These are phyloP conservation scores for Tulasnella sp. DNA, from an alignment of 768 basidiomycete genomes.

Conservation along the genomic window DNA sequence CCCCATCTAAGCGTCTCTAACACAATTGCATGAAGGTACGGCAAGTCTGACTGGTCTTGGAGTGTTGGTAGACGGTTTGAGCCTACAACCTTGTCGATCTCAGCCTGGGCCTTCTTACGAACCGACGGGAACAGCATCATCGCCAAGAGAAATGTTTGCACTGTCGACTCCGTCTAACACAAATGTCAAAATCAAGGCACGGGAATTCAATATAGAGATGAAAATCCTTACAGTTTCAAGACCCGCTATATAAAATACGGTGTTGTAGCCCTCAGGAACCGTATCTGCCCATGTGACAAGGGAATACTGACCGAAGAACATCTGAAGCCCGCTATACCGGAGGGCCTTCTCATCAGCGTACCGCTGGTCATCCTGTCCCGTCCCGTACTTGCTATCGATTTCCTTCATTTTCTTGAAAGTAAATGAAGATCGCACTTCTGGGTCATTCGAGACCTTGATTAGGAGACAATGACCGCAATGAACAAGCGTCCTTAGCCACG, in stretches of 20 bases:
- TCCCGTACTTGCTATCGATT: neutral
- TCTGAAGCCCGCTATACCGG: neutral
- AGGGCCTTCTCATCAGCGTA: neutral
- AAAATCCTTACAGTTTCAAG: neutral
- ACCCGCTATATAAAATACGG: neutral
- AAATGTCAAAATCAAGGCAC: neutral
- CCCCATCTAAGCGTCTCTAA: constrained; percentile 38
- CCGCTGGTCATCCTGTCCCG: neutral
- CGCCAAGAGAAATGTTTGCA: constrained; percentile 36
- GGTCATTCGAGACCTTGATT: neutral
- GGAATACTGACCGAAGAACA: neutral
- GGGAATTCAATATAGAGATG: neutral
- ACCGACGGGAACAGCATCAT: constrained; percentile 41
- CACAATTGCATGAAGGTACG: constrained; percentile 37
- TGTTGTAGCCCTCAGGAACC: neutral
- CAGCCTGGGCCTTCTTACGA: constrained; percentile 45
- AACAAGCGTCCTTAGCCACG: no score
- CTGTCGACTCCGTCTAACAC: constrained; percentile 37
- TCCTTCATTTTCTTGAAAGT: neutral
- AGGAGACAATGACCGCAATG: neutral
- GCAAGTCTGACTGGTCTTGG: constrained; percentile 36
- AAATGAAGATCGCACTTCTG: neutral
- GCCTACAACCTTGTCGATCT: constrained; percentile 45
- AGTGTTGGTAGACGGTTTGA: constrained; percentile 41
- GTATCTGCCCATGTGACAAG: neutral